Evolutionary conservation across 768 basidiomycete genomes (phyloP), one percentile per base, ranked within the genome.

Genomic region (Russula vinacea): DNA sequence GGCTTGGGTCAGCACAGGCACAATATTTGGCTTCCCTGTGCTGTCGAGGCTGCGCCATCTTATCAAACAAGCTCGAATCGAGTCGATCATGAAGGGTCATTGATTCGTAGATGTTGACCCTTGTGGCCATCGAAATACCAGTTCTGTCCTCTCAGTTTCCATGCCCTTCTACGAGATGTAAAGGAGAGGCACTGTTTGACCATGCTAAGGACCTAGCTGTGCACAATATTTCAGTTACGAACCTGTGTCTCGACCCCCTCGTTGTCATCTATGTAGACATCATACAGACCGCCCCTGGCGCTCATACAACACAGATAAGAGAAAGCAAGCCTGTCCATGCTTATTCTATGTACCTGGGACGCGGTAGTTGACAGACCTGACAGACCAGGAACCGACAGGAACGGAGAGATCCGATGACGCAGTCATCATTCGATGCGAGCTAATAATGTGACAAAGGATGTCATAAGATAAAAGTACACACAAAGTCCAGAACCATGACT

Each of bases 71-170:
- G 84, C 85, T 17, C 80, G 89, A 2, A 92, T 92, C 49, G 84
- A 89, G 61, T 90, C 89, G 33, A 87, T 92, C 4, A 86, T 89
- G 86, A 92, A 92, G 73, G 81, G 82, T 11, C 76, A 89, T 71
- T 87, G 42, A 64, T 33, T 22, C 13, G 16, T 0, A 14, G 24
- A 33, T 3, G 14, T 7, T 10, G 8, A 29, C 2, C 29, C 5
- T 5, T 29, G 45, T 26, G 24, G 14, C 29, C 24, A 50, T 50
- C 11, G 49, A 50, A 26, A 50, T 50, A 17, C 26, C 14, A 50
- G 14, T 17, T 14, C 22, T 16, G 47, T 49, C 5, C 5, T 13
- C 47, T 44, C 19, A n/a, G 9, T 47, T 45, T 47, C 10, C 14
- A 8, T 7, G 10, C 8, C 35, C 35, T 35, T 35, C 35, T 44